A percentile compares a stretch with the other conserved stretches of the same genome.
Conservation (phyloP, 2,329 filamentous ascomycete genomes). For the Lasiodiplodia sp. region DNA sequence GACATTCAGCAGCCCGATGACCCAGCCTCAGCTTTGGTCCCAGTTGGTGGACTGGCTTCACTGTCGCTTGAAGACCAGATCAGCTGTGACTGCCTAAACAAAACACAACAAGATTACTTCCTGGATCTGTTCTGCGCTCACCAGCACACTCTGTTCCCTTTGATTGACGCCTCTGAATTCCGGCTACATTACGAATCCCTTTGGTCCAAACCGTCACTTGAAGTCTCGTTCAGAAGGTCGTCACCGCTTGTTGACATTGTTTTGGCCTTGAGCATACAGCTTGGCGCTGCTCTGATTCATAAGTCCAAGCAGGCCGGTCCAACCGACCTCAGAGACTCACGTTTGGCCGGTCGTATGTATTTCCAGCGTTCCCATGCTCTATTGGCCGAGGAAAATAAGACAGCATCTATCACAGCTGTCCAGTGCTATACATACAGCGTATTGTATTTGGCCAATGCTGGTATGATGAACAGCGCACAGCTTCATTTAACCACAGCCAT, state of each 20-base stretch:
- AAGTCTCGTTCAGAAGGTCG: slow-evolving; percentile 43
- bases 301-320: neutral
- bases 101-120: slow-evolving; percentile 56
- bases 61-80: slow-evolving; percentile 18
- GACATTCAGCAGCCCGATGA: neutral
- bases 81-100: slow-evolving; percentile 43
- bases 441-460: slow-evolving; percentile 57
- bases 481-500: slow-evolving; percentile 50
- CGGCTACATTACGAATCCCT: slow-evolving; percentile 49
- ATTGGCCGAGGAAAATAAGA: neutral
- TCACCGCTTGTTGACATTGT: slow-evolving; percentile 62
- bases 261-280: slow-evolving; percentile 61
- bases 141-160: slow-evolving; percentile 52
- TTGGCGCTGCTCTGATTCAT: slow-evolving; percentile 42
- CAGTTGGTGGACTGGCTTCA: neutral
- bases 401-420: slow-evolving; percentile 53
- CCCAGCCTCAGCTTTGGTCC: neutral
- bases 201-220: slow-evolving; percentile 33
- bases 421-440: slow-evolving; percentile 57
- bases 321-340: slow-evolving; percentile 44
- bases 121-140: slow-evolving; percentile 58
- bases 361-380: slow-evolving; percentile 55
- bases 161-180: slow-evolving; percentile 56
- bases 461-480: slow-evolving; percentile 59
- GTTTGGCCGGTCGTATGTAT: slow-evolving; percentile 55